These are phyloP conservation scores for Macrophomina pseudophaseolina DNA, from an alignment of 2,329 filamentous ascomycete genomes.

Conservation along the genomic window DNA sequence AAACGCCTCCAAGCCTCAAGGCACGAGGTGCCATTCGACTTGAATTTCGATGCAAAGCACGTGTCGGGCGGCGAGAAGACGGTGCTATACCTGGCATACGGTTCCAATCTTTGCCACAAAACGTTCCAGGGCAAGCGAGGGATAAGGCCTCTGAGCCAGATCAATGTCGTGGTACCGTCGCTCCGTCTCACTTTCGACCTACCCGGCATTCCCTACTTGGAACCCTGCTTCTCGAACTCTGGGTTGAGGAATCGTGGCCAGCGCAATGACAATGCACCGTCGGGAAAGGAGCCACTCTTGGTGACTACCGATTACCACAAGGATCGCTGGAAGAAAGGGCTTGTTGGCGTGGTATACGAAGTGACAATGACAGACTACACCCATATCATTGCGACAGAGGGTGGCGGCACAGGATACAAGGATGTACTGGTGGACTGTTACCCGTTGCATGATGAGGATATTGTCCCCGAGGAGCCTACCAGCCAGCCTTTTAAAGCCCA, in stretches of 20 bases:
- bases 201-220: slow-evolving; percentile 80
- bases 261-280: slow-evolving; percentile 35
- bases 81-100: slow-evolving; percentile 68
- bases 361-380: slow-evolving; percentile 82
- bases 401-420: slow-evolving; percentile 81
- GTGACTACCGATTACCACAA: slow-evolving; percentile 52
- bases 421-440: slow-evolving; percentile 83
- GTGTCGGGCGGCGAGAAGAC: slow-evolving; percentile 33
- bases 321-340: slow-evolving; percentile 75
- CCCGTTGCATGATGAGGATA: slow-evolving; percentile 62
- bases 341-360: slow-evolving; percentile 95
- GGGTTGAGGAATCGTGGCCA: slow-evolving; percentile 58
- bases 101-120: slow-evolving; percentile 81
- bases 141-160: slow-evolving; percentile 78
- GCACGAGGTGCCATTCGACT: neutral
- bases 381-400: slow-evolving; percentile 88
- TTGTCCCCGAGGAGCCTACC: slow-evolving; percentile 68
- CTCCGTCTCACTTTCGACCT: slow-evolving; percentile 84
- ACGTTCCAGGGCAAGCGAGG: slow-evolving; percentile 80
- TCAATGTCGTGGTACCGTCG: slow-evolving; percentile 81
- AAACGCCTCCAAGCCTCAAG: slow-evolving; percentile 1
- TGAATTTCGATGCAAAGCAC: neutral
- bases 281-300: slow-evolving; percentile 34
- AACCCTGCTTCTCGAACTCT: slow-evolving; percentile 92
- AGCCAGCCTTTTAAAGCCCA: slow-evolving; percentile 76